These are phyloP conservation scores for Echium plantagineum DNA, from an alignment of 257 asterid species.

Conservation along the genomic window DNA sequence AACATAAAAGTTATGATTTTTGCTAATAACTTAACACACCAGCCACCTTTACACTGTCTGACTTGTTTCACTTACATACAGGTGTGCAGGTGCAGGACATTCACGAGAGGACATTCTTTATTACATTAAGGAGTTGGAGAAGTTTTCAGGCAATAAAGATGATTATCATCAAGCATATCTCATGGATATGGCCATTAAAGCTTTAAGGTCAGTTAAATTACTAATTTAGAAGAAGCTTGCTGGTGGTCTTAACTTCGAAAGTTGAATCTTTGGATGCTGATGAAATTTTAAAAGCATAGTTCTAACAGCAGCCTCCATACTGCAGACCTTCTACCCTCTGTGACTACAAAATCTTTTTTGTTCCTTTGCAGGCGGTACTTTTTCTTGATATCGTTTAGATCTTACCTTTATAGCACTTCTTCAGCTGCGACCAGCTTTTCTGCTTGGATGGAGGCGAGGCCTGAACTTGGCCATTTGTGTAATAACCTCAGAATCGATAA, in stretches of 20 bases:
- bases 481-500: slow-evolving; percentile 69
- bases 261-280: no score
- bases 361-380: slow-evolving; percentile 76
- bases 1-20: background rate
- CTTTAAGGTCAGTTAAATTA: slow-evolving; percentile 53
- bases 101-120: slow-evolving; percentile 70
- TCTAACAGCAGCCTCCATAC: background rate
- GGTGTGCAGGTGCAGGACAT: slow-evolving; percentile 99
- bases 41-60: slow-evolving; percentile 1
- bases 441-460: slow-evolving; percentile 86
- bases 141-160: slow-evolving; percentile 25
- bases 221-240: background rate
- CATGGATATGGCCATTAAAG: slow-evolving; percentile 82
- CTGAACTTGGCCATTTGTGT: slow-evolving; percentile 91
- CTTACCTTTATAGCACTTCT: slow-evolving; percentile 69
- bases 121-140: slow-evolving; percentile 62
- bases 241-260: background rate
- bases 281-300: no score
- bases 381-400: slow-evolving; percentile 78
- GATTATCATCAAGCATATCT: slow-evolving; percentile 65
- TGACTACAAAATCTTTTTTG: slow-evolving; percentile 5
- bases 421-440: slow-evolving; percentile 47
- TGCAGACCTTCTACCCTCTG: background rate
- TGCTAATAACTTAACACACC: background rate
- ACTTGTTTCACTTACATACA: slow-evolving; percentile 16